Conservation (phyloP, 225 moss, liverwort and hornwort species). For the Pseudoscleropodium purum region DNA sequence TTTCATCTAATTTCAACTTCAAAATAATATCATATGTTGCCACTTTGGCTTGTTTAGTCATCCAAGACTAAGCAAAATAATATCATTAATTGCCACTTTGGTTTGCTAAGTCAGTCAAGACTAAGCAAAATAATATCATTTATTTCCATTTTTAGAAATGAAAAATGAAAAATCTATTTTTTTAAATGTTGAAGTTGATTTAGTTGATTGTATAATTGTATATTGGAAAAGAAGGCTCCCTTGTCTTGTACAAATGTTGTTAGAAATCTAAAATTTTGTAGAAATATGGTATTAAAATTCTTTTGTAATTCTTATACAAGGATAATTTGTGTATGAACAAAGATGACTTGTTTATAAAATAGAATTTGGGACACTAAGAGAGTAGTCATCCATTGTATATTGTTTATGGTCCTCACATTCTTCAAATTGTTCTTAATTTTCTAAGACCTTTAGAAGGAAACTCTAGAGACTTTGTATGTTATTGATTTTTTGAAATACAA, state of each 20-base stretch:
- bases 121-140: background rate
- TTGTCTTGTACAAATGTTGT: background rate
- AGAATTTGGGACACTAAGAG: background rate
- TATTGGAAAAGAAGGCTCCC: rapidly evolving
- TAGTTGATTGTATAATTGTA: background rate
- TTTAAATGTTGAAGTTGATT: background rate
- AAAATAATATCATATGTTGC: background rate
- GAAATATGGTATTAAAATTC: background rate
- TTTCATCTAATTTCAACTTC: background rate
- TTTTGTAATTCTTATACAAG: background rate
- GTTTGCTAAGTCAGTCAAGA: no score
- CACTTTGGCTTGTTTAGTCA: no score
- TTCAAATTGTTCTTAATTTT: background rate
- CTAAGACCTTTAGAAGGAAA: background rate
- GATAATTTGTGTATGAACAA: background rate
- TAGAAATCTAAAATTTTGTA: background rate
- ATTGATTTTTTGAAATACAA: background rate
- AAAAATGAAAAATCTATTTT: background rate
- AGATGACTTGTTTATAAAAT: background rate
- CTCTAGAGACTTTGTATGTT: background rate
- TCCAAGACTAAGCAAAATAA: no score
- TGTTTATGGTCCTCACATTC: background rate
- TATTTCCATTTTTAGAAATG: background rate
- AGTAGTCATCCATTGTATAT: background rate
- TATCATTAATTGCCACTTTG: no score